phyloP scores from a whole-genome alignment of 345 rosid genomes.

The Iberis pinnata region DNA sequence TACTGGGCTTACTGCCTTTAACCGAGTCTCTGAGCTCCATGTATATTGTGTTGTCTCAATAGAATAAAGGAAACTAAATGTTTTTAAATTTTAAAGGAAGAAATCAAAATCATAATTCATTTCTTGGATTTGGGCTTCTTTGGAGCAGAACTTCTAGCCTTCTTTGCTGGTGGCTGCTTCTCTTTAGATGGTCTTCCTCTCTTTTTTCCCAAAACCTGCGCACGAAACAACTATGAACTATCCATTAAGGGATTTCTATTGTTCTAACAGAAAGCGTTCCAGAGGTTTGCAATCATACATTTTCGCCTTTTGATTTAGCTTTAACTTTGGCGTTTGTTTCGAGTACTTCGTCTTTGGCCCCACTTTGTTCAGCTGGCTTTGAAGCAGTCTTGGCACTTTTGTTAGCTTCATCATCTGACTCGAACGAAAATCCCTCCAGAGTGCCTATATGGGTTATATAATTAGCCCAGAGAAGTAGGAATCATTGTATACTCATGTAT shows the following conservation, averaged over 20 bases:
- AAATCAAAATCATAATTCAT: slow-evolving; percentile 22
- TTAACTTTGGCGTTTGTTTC: slow-evolving; percentile 57
- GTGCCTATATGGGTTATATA: slow-evolving; percentile 48
- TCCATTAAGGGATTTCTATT: not conserved
- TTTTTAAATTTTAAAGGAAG: not conserved
- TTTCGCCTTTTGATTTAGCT: slow-evolving; percentile 43
- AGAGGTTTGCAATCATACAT: slow-evolving; percentile 38
- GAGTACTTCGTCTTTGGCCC: slow-evolving; percentile 40
- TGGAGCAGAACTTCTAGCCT: slow-evolving; percentile 36
- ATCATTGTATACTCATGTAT: not conserved
- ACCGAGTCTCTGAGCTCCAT: slow-evolving; percentile 3
- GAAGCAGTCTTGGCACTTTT: slow-evolving; percentile 42
- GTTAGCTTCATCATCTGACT: slow-evolving; percentile 79
- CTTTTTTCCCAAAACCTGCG: slow-evolving; percentile 53
- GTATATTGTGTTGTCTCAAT: slow-evolving; percentile 11
- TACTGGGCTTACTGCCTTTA: no score
- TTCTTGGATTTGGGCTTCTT: slow-evolving; percentile 37
- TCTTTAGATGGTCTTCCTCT: slow-evolving; percentile 49
- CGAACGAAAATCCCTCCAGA: slow-evolving; percentile 72
- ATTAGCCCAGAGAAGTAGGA: slow-evolving; percentile 3
- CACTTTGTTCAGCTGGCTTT: slow-evolving; percentile 46
- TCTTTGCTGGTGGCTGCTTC: slow-evolving; percentile 56
- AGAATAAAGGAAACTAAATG: not conserved
- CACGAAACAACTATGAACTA: not conserved
- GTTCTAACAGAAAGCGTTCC: not conserved